Conservation (phyloP, 805 yeast genomes). For the Trichomonascus vanleenenianus region DNA sequence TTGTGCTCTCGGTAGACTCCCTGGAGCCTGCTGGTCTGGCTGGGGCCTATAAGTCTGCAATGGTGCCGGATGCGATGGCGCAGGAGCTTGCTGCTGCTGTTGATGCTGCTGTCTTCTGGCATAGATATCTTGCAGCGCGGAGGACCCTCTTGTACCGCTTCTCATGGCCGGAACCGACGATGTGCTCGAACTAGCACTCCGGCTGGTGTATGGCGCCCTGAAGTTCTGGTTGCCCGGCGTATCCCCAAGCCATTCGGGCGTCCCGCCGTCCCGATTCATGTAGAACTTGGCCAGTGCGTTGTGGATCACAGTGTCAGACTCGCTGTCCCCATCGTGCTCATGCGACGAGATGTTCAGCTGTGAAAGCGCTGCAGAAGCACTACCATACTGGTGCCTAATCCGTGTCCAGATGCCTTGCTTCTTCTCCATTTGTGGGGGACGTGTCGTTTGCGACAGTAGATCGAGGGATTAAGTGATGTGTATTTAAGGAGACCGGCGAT, state of each 20-base stretch:
- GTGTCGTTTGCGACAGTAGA: background rate
- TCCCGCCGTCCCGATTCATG: slow-evolving; percentile 19
- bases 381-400: slow-evolving; percentile 21
- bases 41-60: background rate
- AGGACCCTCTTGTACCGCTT: slow-evolving; percentile 3
- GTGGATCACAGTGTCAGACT: slow-evolving; percentile 38
- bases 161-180: background rate
- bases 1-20: slow-evolving; percentile 7
- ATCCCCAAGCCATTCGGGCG: slow-evolving; percentile 30
- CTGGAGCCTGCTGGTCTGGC: background rate
- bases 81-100: slow-evolving; percentile 4
- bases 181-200: background rate
- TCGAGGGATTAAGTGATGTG: background rate
- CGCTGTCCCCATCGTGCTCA: slow-evolving; percentile 38
- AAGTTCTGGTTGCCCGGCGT: slow-evolving; percentile 3
- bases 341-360: slow-evolving; percentile 20
- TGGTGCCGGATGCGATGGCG: background rate
- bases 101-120: slow-evolving; percentile 12
- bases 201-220: background rate
- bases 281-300: slow-evolving; percentile 38
- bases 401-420: slow-evolving; percentile 23
- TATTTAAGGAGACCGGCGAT: no score
- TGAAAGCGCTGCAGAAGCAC: slow-evolving; percentile 22
- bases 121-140: slow-evolving; percentile 18
- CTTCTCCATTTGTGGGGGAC: slow-evolving; percentile 2